Evolutionary conservation across 768 basidiomycete species (phyloP), one percentile per base, ranked within the genome.

Genomic region (Boletus subparvulus): DNA sequence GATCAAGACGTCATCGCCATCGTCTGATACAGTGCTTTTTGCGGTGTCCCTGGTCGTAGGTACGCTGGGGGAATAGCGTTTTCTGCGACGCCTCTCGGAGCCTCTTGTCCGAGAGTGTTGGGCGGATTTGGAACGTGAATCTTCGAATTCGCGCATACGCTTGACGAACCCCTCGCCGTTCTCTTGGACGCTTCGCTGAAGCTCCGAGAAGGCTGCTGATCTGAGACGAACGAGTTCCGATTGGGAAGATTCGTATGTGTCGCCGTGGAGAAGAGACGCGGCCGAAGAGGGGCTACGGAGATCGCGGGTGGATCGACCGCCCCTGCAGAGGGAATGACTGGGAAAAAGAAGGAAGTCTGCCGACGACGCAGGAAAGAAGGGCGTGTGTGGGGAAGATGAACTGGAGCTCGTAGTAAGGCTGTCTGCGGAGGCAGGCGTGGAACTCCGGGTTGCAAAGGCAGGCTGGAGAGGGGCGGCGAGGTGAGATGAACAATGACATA

Each of bases 81-180:
- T 80, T 61, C 73, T 77, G 17, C 76, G 76, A 57, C 78, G 74
- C 64, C 71, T 75, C 54, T 76, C 74, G 26, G 71, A 56, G 21
- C 75, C 75, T 49, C 75, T 77, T 52, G 74, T 69, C 42, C 75
- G 76, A 36, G 69, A 69, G 54, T 73, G 70, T 14, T 71, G 66
- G 49, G 68, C 73, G 35, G 74, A 73, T 55, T 73, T 72, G 37
- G 79, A 79, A 53, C 83, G 76, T 26, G 77, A 75, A 47, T 76
- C 71, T 68, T 90, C 88, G 65, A 84, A 86, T 60, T 88, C 83
- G 53, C 85, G 85, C 88, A 90, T 90, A 50, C 85, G 83, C 54
- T 77, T 80, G 13, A 90, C 79, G 47, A 90, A 78, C 8, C 84
- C 82, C 61, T 90, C 87, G 19, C 85, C 86, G 59, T 76, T 83